phyloP scores from a whole-genome alignment of 1,139 yeast genomes.

The Yamadazyma taylorii region DNA sequence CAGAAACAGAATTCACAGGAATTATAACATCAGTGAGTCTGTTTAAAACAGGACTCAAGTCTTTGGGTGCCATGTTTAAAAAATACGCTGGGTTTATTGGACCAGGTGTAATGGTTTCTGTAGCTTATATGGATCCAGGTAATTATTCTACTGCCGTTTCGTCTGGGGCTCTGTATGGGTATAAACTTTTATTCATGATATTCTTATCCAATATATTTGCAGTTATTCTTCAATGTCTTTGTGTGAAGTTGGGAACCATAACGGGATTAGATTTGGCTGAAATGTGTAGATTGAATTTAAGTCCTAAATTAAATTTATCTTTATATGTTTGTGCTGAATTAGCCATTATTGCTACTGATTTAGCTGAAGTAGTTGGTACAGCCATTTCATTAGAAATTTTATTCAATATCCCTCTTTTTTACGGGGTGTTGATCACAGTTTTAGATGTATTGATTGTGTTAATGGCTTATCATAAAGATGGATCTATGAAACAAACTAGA shows the following conservation, averaged over 20 bases:
- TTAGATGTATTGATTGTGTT: slow-evolving; percentile 69
- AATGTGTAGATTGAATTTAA: slow-evolving; percentile 66
- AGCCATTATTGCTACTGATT: slow-evolving; percentile 77
- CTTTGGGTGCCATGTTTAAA: slow-evolving; percentile 13
- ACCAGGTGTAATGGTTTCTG: slow-evolving; percentile 75
- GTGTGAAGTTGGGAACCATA: slow-evolving; percentile 75
- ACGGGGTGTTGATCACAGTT: slow-evolving; percentile 69
- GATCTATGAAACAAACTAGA: slow-evolving; percentile 63
- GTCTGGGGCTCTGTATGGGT: slow-evolving; percentile 72
- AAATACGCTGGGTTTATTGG: slow-evolving; percentile 67
- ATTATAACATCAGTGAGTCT: neutral
- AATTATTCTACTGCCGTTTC: slow-evolving; percentile 79
- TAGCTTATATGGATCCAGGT: slow-evolving; percentile 81
- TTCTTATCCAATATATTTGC: slow-evolving; percentile 70
- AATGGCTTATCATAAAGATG: slow-evolving; percentile 72
- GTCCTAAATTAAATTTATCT: slow-evolving; percentile 53
- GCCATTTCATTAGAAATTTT: slow-evolving; percentile 73
- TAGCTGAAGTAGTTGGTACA: slow-evolving; percentile 82
- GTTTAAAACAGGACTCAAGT: neutral
- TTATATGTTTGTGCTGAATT: slow-evolving; percentile 67
- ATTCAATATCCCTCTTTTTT: slow-evolving; percentile 62
- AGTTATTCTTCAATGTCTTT: slow-evolving; percentile 65
- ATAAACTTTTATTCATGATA: slow-evolving; percentile 61
- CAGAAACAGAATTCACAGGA: slow-evolving; percentile 1
- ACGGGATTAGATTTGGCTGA: slow-evolving; percentile 79